These are phyloP conservation scores for Claviceps pazoutovae DNA, from an alignment of 2,329 filamentous ascomycete species.

Conservation along the genomic window DNA sequence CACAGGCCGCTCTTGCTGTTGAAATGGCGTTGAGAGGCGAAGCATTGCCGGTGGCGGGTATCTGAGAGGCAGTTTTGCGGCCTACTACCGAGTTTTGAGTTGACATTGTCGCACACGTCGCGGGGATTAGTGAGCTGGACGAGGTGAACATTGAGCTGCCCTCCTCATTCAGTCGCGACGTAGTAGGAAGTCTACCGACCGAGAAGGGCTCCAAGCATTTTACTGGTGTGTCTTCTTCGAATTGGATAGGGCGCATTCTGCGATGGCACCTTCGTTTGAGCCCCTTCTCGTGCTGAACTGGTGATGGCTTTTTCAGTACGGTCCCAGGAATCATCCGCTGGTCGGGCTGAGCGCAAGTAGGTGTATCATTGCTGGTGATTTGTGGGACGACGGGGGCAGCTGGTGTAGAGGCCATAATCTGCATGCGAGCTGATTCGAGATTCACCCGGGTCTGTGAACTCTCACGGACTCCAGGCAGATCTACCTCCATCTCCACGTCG, in stretches of 20 bases:
- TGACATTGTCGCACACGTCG: conserved; percentile 7
- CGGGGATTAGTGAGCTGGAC: conserved; percentile 18
- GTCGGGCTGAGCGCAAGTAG: conserved; percentile 20
- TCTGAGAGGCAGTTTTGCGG: neutral
- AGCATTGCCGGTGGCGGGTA: neutral
- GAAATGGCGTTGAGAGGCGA: neutral
- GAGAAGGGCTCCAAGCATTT: neutral
- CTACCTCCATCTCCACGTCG: conserved; percentile 21
- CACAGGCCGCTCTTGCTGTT: conserved; percentile 8
- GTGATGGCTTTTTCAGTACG: neutral
- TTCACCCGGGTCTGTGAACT: conserved; percentile 12
- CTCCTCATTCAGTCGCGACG: conserved; percentile 7
- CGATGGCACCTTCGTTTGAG: conserved; percentile 6
- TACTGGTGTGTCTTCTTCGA: conserved; percentile 6
- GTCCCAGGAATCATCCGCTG: conserved; percentile 12
- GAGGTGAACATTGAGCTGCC: conserved; percentile 14
- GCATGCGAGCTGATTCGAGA: conserved; percentile 10
- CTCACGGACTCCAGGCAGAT: conserved; percentile 17
- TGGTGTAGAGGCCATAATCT: conserved; percentile 8
- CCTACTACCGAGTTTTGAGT: conserved; percentile 1
- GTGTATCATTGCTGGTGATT: conserved; percentile 14
- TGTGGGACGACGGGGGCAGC: neutral
- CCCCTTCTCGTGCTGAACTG: neutral
- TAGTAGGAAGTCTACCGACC: conserved; percentile 11
- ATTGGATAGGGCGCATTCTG: conserved; percentile 15